Evolutionary conservation across 768 basidiomycete species (phyloP).

Genomic region (Suillus subalutaceus): DNA sequence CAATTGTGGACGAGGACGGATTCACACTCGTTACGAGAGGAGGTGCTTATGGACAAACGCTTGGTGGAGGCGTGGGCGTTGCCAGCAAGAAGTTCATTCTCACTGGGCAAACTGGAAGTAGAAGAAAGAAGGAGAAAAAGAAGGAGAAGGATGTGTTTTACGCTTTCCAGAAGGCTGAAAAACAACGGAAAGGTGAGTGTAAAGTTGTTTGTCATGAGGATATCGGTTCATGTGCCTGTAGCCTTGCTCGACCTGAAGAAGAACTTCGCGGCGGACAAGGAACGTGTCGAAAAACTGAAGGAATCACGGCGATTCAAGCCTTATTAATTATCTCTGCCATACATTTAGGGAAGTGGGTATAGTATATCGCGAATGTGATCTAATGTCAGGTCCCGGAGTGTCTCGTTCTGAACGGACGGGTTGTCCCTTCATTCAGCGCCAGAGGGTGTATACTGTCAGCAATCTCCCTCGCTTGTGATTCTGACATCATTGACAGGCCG

Average conservation of each 20-base stretch:
- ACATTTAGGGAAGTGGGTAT: background rate
- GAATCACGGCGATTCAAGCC: conserved; percentile 84
- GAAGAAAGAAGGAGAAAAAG: conserved; percentile 52
- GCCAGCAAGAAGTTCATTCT: conserved; percentile 60
- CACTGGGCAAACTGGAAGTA: conserved; percentile 37
- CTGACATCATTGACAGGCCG: background rate
- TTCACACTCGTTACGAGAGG: conserved; percentile 94
- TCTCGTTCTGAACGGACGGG: background rate
- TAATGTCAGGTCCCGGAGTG: background rate
- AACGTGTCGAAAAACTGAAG: conserved; percentile 49
- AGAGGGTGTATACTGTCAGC: background rate
- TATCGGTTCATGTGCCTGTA: conserved; percentile 26
- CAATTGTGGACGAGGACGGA: conserved; percentile 91
- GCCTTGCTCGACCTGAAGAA: conserved; percentile 64
- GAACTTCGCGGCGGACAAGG: conserved; percentile 89
- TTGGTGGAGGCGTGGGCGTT: conserved; percentile 77
- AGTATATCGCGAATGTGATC: background rate
- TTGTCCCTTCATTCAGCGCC: background rate
- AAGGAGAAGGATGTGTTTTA: conserved; percentile 83
- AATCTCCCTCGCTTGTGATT: background rate
- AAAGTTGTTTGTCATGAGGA: conserved; percentile 4
- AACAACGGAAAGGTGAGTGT: conserved; percentile 75
- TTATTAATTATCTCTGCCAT: conserved; percentile 52
- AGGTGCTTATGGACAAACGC: conserved; percentile 85
- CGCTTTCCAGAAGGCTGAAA: conserved; percentile 88